A percentile compares a stretch with the other conserved stretches of the same genome.
phyloP scores from a whole-genome alignment of 306 rosid genomes.

The Cucurbita pepo region DNA sequence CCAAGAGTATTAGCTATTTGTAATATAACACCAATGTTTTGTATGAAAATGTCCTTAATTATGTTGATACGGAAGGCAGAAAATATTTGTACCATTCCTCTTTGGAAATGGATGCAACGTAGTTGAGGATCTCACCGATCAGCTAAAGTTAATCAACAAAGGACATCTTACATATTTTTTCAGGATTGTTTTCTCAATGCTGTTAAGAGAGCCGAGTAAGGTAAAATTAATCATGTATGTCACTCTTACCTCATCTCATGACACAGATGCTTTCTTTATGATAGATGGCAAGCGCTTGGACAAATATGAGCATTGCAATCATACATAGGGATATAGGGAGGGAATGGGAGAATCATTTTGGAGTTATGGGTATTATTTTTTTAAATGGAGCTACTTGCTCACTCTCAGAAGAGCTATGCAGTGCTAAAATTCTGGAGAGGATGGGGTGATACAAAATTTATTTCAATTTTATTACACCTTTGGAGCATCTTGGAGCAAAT shows the following conservation, averaged over 20 bases:
- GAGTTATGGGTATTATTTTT: constrained; percentile 83
- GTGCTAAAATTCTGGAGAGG: constrained; percentile 90
- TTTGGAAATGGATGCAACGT: constrained; percentile 9
- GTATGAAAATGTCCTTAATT: background rate
- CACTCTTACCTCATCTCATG: constrained; percentile 70
- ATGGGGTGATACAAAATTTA: constrained; percentile 76
- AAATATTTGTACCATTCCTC: constrained; percentile 14
- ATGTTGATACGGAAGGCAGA: constrained; percentile 16
- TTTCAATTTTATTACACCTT: constrained; percentile 74
- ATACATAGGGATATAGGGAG: constrained; percentile 97
- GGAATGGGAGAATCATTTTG: constrained; percentile 99
- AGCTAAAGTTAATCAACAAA: constrained; percentile 16
- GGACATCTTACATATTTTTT: constrained; percentile 21
- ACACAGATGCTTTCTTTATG: constrained; percentile 98
- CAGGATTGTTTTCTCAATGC: constrained; percentile 32
- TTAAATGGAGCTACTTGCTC: constrained; percentile 90
- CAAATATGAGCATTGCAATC: constrained; percentile 98
- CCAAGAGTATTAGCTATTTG: background rate
- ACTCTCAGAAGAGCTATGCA: constrained; percentile 89
- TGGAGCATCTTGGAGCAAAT: constrained; percentile 99
- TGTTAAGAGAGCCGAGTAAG: constrained; percentile 63
- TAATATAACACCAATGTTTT: background rate
- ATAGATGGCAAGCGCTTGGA: constrained; percentile 99
- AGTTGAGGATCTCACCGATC: constrained; percentile 8
- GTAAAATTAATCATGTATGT: constrained; percentile 53